Evolutionary conservation across 106 monocot genomes (phyloP).

Genomic region (Hemerocallis citrina): DNA sequence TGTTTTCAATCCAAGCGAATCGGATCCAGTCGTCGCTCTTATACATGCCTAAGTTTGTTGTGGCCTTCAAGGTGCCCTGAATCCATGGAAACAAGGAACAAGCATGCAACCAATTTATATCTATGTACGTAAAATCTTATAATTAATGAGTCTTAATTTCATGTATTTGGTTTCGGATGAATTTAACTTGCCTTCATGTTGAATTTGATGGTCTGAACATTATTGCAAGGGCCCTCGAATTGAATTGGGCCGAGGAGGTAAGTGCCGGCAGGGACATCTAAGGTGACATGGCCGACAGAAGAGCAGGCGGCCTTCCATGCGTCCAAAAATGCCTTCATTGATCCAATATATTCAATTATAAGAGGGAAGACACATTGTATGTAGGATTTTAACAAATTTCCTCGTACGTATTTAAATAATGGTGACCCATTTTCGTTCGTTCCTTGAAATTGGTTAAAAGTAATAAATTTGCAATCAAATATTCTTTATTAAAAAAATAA

Average conservation of each 20-base stretch:
- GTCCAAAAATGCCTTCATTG: conserved; percentile 45
- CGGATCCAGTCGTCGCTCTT: conserved; percentile 44
- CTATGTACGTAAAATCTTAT: background rate
- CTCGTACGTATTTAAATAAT: background rate
- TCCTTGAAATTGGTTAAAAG: too few relatives aligned
- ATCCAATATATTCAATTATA: background rate
- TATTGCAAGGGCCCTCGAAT: conserved; percentile 50
- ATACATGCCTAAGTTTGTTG: conserved; percentile 36
- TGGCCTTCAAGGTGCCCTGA: conserved; percentile 51
- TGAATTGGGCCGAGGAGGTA: conserved; percentile 40
- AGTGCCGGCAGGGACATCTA: conserved; percentile 32
- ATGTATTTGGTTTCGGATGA: background rate
- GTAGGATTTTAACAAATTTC: background rate
- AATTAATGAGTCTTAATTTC: background rate
- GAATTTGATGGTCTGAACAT: conserved; percentile 24
- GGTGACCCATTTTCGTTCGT: too few relatives aligned
- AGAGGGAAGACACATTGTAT: background rate
- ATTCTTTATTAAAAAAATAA: too few relatives aligned
- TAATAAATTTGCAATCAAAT: too few relatives aligned
- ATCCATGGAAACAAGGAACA: background rate
- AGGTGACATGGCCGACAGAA: conserved; percentile 20
- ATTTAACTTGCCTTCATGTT: conserved; percentile 34
- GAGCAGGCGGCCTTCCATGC: conserved; percentile 62
- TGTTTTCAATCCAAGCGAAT: conserved; percentile 34
- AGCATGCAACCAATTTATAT: too few relatives aligned